phyloP scores from a whole-genome alignment of 345 rosid genomes.

The Fremontodendron californicum region DNA sequence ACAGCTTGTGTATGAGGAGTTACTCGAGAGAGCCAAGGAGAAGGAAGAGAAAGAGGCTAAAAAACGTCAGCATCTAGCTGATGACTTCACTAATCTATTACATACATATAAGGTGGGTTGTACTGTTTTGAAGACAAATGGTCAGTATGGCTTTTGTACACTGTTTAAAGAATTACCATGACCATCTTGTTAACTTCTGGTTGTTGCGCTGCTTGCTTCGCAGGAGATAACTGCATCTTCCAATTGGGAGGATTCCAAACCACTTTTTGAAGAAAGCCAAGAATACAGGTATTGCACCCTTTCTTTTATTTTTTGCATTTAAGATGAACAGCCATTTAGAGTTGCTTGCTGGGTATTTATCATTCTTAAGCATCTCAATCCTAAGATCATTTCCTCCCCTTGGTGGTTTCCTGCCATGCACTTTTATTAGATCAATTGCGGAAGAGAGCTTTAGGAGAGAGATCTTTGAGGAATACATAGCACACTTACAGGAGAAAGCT shows the following conservation, averaged over 20 bases:
- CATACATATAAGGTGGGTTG: constrained; percentile 61
- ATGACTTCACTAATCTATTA: constrained; percentile 74
- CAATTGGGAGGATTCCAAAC: constrained; percentile 74
- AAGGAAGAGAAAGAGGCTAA: constrained; percentile 96
- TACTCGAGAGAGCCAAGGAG: constrained; percentile 81
- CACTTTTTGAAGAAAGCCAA: constrained; percentile 72
- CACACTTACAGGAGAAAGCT: constrained; percentile 72
- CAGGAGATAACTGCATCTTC: constrained; percentile 83
- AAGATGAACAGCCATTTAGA: neutral
- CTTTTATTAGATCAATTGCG: constrained; percentile 53
- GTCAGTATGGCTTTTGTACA: neutral
- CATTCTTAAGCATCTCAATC: neutral
- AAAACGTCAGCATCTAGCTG: constrained; percentile 80
- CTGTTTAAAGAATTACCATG: too few species aligned
- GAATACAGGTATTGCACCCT: constrained; percentile 63
- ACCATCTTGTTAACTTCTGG: constrained; percentile 5
- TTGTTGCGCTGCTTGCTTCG: constrained; percentile 21
- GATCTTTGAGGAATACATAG: constrained; percentile 74
- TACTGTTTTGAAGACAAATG: neutral
- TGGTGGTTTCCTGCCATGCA: constrained; percentile 11
- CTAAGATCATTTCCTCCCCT: neutral
- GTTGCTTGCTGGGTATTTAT: neutral
- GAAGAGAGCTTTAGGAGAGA: constrained; percentile 65
- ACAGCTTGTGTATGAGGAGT: constrained; percentile 82
- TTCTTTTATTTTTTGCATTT: neutral